These are phyloP conservation scores for Protomyces gravidus DNA, from an alignment of 1,139 yeast species.

Conservation along the genomic window DNA sequence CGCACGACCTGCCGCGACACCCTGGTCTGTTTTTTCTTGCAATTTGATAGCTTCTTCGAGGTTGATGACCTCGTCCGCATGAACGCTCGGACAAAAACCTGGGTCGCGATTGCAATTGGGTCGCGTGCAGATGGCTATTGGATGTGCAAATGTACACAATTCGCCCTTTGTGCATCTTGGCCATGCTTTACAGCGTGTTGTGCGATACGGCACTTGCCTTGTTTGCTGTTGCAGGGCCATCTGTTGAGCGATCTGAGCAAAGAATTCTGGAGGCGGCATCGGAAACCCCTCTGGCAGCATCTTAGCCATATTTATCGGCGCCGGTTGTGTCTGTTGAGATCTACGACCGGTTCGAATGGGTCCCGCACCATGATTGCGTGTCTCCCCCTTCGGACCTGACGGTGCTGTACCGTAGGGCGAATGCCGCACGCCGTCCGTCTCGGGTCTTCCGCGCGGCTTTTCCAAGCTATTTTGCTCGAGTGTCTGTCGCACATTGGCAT, in stretches of 20 bases:
- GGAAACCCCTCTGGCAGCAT: constrained; percentile 20
- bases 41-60: constrained; percentile 7
- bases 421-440: constrained; percentile 10
- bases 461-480: constrained; percentile 17
- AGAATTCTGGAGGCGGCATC: constrained; percentile 18
- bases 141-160: constrained; percentile 23
- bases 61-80: constrained; percentile 14
- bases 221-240: constrained; percentile 10
- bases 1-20: constrained; percentile 4
- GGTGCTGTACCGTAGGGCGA: constrained; percentile 23
- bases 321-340: constrained; percentile 1
- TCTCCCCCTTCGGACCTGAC: constrained; percentile 18
- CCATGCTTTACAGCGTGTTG: constrained; percentile 15
- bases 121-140: constrained; percentile 9
- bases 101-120: constrained; percentile 8
- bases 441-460: constrained; percentile 13
- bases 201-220: neutral
- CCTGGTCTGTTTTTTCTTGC: constrained; percentile 10
- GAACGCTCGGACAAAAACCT: constrained; percentile 14
- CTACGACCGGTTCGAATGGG: constrained; percentile 15
- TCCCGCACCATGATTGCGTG: neutral
- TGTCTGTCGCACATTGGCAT: constrained; percentile 15
- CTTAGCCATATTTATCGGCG: constrained; percentile 5
- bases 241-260: constrained; percentile 8
- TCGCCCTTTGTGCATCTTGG: constrained; percentile 18